Evolutionary conservation across 192 early-diverging fungal genomes (phyloP), one percentile per base, ranked within the genome.

Genomic region (Coemansia sp.): DNA sequence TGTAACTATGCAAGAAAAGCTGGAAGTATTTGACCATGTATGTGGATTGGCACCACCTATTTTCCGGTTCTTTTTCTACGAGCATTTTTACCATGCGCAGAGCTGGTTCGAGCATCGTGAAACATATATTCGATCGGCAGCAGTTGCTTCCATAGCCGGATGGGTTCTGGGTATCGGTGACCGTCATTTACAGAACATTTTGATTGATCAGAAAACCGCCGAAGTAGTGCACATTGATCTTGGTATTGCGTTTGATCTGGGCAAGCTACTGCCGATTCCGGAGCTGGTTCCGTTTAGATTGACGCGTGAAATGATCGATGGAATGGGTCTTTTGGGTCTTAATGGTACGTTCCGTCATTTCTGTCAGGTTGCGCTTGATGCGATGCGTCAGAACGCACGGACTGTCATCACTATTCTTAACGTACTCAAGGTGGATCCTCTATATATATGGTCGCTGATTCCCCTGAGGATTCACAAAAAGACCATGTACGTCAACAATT

Each of bases 231-330:
- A 98, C 74, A 98, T 98, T 48, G 97, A 98, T 74, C 88, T 97
- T 51, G 96, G 96, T 15, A 96, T 98, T 51, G 94, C 95, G 14
- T 98, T 98, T 84, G 97, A 98, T 65, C 89, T 94, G 73, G 97
- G 97, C 17, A 93, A 90, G 75, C 74, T 91, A 32, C 77, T 98
- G 12, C 85, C 92, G 2, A 87, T 92, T 17, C 96, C 97, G 17
- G 96, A 98, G 79, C 76, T 91, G 28, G 93, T 98, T 0, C 96
- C 96, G 6, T 98, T 96, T 70, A 86, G 97, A 34, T 74, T 99
- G 56, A 96, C 95, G 5, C 86, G 90, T 41, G 94, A 99, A 66
- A 88, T 98, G 60, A 86, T 95, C 8, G 88, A 94, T 58, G 96
- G 92, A 43, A 89, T 98, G 85, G 96, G 96, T 5, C 72, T 94